Conservation (phyloP, 2,329 filamentous ascomycete genomes). For the Penicillium glabrum region DNA sequence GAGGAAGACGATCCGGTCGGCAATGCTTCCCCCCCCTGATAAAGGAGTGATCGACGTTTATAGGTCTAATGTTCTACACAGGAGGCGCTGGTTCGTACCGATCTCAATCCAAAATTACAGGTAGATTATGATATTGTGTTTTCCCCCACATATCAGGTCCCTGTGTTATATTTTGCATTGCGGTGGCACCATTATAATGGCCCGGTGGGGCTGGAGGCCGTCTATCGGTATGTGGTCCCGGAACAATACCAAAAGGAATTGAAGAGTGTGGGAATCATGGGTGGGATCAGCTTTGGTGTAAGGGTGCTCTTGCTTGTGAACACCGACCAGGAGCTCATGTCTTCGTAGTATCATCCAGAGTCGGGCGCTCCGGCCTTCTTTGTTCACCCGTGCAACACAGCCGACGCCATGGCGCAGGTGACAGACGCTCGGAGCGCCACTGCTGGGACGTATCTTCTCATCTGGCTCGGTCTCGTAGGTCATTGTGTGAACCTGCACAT, state of each 20-base stretch:
- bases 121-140: conserved; percentile 73
- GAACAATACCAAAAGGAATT: conserved; percentile 62
- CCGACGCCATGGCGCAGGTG: conserved; percentile 72
- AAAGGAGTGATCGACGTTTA: conserved; percentile 2
- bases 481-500: conserved; percentile 76
- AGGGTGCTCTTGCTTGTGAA: conserved; percentile 43
- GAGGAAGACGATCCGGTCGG: conserved; percentile 34
- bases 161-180: conserved; percentile 74
- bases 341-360: conserved; percentile 73
- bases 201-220: conserved; percentile 62
- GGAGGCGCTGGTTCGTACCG: conserved; percentile 43
- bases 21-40: not conserved
- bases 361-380: conserved; percentile 80
- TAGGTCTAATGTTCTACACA: conserved; percentile 21
- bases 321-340: conserved; percentile 37
- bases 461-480: conserved; percentile 88
- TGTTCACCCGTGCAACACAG: conserved; percentile 87
- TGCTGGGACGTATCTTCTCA: conserved; percentile 70
- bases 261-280: conserved; percentile 62
- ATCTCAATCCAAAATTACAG: conserved; percentile 41
- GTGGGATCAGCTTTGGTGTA: conserved; percentile 75
- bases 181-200: conserved; percentile 58
- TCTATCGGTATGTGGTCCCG: conserved; percentile 71
- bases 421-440: conserved; percentile 41
- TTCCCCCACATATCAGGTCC: conserved; percentile 72